Percentiles rank a stretch among this genome's conserved stretches.
Evolutionary conservation across 1,284 basidiomycete genomes (phyloP).

Genomic region (Sanghuangporus weigelae): DNA sequence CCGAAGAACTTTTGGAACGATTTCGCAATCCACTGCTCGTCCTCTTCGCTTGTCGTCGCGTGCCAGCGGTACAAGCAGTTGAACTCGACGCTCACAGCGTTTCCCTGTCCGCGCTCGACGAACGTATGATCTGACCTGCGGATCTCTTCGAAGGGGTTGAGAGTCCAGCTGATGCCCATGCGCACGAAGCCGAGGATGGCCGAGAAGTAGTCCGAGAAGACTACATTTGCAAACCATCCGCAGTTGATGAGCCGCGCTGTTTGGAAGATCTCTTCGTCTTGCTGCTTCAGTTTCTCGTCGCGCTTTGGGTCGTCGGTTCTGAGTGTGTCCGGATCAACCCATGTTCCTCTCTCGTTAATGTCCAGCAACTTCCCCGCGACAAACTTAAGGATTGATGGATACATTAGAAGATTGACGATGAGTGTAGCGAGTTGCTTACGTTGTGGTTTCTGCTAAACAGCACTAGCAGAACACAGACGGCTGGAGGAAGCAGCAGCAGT

Average conservation of each 20-base stretch:
- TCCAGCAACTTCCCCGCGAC: slow-evolving; percentile 47
- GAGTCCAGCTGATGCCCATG: slow-evolving; percentile 20
- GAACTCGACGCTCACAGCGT: slow-evolving; percentile 26
- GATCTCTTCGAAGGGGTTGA: slow-evolving; percentile 23
- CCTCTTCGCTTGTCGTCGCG: slow-evolving; percentile 61
- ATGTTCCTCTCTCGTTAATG: slow-evolving; percentile 43
- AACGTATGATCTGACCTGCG: slow-evolving; percentile 22
- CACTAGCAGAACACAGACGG: slow-evolving; percentile 43
- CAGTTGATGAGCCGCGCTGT: slow-evolving; percentile 34
- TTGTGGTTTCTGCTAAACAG: slow-evolving; percentile 49
- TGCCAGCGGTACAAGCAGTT: slow-evolving; percentile 52
- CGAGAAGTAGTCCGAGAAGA: slow-evolving; percentile 25
- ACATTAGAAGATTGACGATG: neutral
- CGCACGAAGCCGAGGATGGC: slow-evolving; percentile 25
- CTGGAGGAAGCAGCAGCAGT: slow-evolving; percentile 56
- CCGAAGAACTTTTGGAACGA: slow-evolving; percentile 50
- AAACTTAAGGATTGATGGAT: slow-evolving; percentile 29
- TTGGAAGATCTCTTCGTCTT: slow-evolving; percentile 35
- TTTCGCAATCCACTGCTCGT: slow-evolving; percentile 61
- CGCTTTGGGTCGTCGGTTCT: slow-evolving; percentile 18
- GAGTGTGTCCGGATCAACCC: slow-evolving; percentile 28
- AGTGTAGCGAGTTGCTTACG: slow-evolving; percentile 25
- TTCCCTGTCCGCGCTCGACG: slow-evolving; percentile 26
- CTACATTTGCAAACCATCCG: slow-evolving; percentile 27
- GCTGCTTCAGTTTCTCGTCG: slow-evolving; percentile 18